Evolutionary conservation across 179 eudicot genomes (phyloP).

Genomic region (Vitellaria paradoxa): DNA sequence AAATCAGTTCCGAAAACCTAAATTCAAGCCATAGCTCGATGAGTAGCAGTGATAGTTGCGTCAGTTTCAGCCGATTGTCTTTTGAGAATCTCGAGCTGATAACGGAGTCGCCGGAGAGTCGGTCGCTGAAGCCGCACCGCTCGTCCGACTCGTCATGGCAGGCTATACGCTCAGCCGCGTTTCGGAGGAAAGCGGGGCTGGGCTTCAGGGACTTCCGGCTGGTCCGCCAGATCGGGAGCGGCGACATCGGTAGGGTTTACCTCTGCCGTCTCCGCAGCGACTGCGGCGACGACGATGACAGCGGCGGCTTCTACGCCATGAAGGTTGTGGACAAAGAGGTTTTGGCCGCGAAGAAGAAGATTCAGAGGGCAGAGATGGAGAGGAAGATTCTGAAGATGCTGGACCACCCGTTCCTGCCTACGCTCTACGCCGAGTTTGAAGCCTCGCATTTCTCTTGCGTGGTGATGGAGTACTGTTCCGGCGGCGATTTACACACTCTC

Average conservation of each 20-base stretch:
- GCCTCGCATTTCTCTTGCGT: conserved; percentile 74
- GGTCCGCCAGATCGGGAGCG: conserved; percentile 66
- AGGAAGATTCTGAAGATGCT: conserved; percentile 57
- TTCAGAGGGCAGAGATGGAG: conserved; percentile 71
- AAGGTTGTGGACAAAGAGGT: conserved; percentile 73
- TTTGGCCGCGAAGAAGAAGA: conserved; percentile 55
- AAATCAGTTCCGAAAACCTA: conserved; percentile 2
- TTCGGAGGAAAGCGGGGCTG: conserved; percentile 25
- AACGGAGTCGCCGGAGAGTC: conserved; percentile 37
- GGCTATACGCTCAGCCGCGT: conserved; percentile 42
- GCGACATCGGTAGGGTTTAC: conserved; percentile 75
- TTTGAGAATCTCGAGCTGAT: conserved; percentile 26
- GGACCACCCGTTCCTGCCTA: conserved; percentile 83
- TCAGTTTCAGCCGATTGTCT: conserved; percentile 42
- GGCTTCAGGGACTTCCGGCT: conserved; percentile 56
- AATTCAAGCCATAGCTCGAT: conserved; percentile 24
- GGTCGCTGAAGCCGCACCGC: conserved; percentile 64
- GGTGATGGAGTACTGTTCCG: conserved; percentile 81
- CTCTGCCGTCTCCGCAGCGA: conserved; percentile 50
- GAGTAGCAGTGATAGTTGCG: conserved; percentile 30
- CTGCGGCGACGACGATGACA: conserved; percentile 25
- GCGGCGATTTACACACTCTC: conserved; percentile 81
- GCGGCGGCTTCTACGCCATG: conserved; percentile 56
- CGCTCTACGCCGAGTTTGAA: conserved; percentile 68
- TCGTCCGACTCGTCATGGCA: conserved; percentile 78